A percentile compares a stretch with the other conserved stretches of the same genome.
Evolutionary conservation across 1,139 yeast genomes (phyloP).

Genomic region (Suhomyces atakaporum): DNA sequence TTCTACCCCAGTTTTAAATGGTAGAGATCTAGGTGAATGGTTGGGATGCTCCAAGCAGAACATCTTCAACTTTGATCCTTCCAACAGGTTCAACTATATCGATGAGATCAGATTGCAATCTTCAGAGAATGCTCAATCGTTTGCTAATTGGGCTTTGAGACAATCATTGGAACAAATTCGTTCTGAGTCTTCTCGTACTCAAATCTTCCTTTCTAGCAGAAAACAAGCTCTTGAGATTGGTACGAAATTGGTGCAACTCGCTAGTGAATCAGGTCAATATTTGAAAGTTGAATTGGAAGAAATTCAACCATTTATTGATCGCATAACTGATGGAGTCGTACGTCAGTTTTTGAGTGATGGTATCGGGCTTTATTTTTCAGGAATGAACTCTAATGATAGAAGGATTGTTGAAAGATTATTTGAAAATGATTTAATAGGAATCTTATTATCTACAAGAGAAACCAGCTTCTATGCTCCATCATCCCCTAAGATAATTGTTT

Average conservation of each 20-base stretch:
- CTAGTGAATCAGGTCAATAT: conserved; percentile 30
- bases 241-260: conserved; percentile 40
- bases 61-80: conserved; percentile 70
- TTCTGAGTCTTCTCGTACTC: conserved; percentile 24
- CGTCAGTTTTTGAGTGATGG: conserved; percentile 55
- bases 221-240: conserved; percentile 57
- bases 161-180: conserved; percentile 16
- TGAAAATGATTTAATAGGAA: conserved; percentile 47
- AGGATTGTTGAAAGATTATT: conserved; percentile 56
- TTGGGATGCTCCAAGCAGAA: conserved; percentile 63
- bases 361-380: conserved; percentile 64
- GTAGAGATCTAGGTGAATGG: conserved; percentile 84
- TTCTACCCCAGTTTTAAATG: conserved; percentile 69
- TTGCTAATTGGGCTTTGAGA: conserved; percentile 52
- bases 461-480: conserved; percentile 52
- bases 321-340: conserved; percentile 51
- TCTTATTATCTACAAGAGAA: conserved; percentile 62
- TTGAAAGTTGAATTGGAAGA: conserved; percentile 34
- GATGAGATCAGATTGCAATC: conserved; percentile 58
- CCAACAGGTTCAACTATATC: conserved; percentile 56
- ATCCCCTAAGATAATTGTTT: conserved; percentile 57
- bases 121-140: conserved; percentile 21
- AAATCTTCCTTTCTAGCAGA: conserved; percentile 61
- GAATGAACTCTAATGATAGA: conserved; percentile 59
- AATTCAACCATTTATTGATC: conserved; percentile 43